phyloP scores from a whole-genome alignment of 2,329 filamentous ascomycete genomes.

The Lachnellula occidentalis region DNA sequence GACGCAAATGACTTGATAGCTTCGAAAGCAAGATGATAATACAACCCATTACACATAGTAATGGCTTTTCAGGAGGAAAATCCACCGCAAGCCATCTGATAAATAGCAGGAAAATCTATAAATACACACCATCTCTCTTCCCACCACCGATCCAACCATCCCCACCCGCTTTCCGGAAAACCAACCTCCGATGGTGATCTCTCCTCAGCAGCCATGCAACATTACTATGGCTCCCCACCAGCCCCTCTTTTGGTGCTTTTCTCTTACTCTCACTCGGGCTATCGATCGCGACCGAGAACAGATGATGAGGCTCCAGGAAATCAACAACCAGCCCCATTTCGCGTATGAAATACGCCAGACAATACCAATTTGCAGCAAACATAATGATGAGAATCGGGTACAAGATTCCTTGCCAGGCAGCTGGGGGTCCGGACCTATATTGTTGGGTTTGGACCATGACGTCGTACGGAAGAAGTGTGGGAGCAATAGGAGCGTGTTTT shows the following conservation, averaged over 20 bases:
- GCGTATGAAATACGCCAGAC: slow-evolving; percentile 5
- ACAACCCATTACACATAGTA: no score
- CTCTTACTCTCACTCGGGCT: slow-evolving; percentile 5
- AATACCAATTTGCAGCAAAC: slow-evolving; percentile 5
- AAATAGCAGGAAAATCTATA: neutral
- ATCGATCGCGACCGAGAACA: neutral
- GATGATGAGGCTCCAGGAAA: slow-evolving; percentile 5
- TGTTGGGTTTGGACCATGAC: slow-evolving; percentile 5
- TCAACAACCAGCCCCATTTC: slow-evolving; percentile 6
- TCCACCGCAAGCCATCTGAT: neutral
- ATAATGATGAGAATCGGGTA: slow-evolving; percentile 7
- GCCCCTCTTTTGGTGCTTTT: neutral
- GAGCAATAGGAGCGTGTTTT: neutral
- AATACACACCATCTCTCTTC: neutral
- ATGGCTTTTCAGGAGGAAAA: neutral
- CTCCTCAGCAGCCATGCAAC: slow-evolving; percentile 1
- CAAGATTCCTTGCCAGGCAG: slow-evolving; percentile 2
- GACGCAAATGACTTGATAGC: no score
- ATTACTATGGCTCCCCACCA: neutral
- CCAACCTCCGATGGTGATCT: slow-evolving; percentile 1
- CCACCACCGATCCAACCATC: neutral
- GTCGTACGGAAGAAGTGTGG: neutral
- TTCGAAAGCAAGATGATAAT: no score
- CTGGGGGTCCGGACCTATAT: slow-evolving; percentile 5
- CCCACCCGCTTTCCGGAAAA: slow-evolving; percentile 1